Evolutionary conservation across 2,329 filamentous ascomycete genomes (phyloP).

Genomic region (Ceratocystis lukuohia): DNA sequence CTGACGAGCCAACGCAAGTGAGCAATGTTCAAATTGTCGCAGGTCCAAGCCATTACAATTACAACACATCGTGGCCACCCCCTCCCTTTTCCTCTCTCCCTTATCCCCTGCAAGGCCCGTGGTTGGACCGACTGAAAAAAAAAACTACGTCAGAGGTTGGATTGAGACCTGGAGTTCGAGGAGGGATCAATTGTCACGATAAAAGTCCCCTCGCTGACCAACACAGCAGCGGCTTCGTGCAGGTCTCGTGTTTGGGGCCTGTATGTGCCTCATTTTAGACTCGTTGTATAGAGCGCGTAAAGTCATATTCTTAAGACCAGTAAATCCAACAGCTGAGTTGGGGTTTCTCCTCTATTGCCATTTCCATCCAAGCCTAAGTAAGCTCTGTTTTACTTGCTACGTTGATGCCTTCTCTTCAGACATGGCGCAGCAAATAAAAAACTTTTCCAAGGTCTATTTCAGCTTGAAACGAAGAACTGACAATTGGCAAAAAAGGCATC

Average conservation of each 20-base stretch:
- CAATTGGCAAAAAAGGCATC: not conserved
- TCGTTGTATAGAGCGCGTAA: not conserved
- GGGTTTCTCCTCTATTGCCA: not conserved
- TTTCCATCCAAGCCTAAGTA: not conserved
- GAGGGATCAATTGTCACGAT: not conserved
- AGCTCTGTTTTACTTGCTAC: not conserved
- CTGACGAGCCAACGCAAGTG: no score
- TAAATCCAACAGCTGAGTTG: no score
- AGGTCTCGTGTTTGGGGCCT: not conserved
- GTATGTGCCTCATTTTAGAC: not conserved
- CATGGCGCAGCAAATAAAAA: not conserved
- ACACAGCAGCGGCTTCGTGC: not conserved
- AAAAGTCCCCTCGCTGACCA: not conserved
- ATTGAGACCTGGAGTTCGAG: not conserved
- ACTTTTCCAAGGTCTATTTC: not conserved
- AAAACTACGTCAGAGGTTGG: not conserved
- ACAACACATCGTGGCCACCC: not conserved
- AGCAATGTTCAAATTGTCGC: no score
- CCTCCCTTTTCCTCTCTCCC: not conserved
- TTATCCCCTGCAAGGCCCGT: not conserved
- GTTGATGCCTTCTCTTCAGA: not conserved
- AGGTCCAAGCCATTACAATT: no score
- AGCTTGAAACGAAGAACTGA: not conserved
- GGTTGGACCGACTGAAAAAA: not conserved
- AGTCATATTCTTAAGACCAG: no score